Evolutionary conservation across 768 basidiomycete genomes (phyloP), one percentile per base, ranked within the genome.

Genomic region (Hysterangium stoloniferum): DNA sequence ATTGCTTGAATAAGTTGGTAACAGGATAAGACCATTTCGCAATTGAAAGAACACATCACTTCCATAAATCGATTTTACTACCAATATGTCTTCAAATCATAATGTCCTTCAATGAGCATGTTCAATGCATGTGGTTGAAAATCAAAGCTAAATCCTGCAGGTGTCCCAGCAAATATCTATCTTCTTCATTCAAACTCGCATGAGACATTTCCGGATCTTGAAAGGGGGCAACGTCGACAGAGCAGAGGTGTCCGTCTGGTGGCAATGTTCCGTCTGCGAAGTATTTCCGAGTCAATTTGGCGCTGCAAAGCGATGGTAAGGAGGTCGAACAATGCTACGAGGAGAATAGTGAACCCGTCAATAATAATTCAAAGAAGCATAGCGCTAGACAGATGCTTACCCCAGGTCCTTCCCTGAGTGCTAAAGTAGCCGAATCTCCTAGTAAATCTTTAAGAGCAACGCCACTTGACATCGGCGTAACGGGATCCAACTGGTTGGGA

Each of bases 391-490:
- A n/a, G n/a, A n/a, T n/a, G n/a, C n/a, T n/a, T n/a, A 48, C 46
- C n/a, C 46, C 46, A 8, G 46, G 46, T n/a, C 46, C 46, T 20
- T 48, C 46, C n/a, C 46, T 28, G 7, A 48, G 32, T 20, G 34
- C 31, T 48, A 48, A n/a, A 8, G 31, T 33, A 2, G 46, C 46
- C 11, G 46, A 48, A 8, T 32, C 46, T 48, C 31, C 31, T 20
- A 48, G 32, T n/a, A 34, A 27, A 12, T 35, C 15, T 29, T 35
- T 32, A 22, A 48, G 9, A n/a, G 15, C 15, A 34, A 8, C 31
- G 11, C 46, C 46, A 33, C 33, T 48, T 12, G 31, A 32, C 17
- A 48, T 34, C 3, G 46, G 46, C 9, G 46, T 48, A 20, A 29
- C 22, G 9, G 46, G 31, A 48, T 48, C 46, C 32, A 29, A 17